Evolutionary conservation across 1,284 basidiomycete species (phyloP).

Genomic region (Singerocomus rubriflavus): DNA sequence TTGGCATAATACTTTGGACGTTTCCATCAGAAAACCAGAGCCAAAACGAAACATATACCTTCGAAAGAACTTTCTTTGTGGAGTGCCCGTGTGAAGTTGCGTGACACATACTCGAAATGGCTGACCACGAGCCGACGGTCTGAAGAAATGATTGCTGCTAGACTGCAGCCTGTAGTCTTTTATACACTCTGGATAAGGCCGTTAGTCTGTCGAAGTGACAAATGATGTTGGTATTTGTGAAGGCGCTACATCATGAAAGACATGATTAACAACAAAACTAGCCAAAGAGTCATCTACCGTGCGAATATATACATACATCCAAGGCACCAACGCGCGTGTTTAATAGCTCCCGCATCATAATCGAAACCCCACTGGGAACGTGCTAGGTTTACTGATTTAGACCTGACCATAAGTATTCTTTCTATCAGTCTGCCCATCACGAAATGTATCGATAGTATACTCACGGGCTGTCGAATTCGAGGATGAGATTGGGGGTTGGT

Average conservation of each 20-base stretch:
- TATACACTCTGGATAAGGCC: not conserved
- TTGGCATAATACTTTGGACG: not conserved
- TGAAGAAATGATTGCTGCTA: too few species aligned
- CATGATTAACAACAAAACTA: not conserved
- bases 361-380: not conserved
- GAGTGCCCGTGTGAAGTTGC: slow-evolving; percentile 16
- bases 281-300: slow-evolving; percentile 7
- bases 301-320: not conserved
- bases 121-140: too few species aligned
- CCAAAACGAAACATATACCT: slow-evolving; percentile 8
- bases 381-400: not conserved
- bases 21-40: slow-evolving; percentile 21
- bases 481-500: not conserved
- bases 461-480: slow-evolving; percentile 5
- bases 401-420: not conserved
- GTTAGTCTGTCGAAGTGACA: not conserved
- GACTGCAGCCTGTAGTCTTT: not conserved
- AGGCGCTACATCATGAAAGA: not conserved
- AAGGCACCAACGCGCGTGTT: too few species aligned
- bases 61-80: slow-evolving; percentile 13
- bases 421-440: not conserved
- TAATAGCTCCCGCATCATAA: not conserved
- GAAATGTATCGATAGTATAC: not conserved
- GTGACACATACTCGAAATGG: not conserved
- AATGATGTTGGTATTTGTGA: not conserved